Base-by-base conservation (phyloP, 2,329 filamentous ascomycete genomes). In the Penicillium hordei region DNA sequence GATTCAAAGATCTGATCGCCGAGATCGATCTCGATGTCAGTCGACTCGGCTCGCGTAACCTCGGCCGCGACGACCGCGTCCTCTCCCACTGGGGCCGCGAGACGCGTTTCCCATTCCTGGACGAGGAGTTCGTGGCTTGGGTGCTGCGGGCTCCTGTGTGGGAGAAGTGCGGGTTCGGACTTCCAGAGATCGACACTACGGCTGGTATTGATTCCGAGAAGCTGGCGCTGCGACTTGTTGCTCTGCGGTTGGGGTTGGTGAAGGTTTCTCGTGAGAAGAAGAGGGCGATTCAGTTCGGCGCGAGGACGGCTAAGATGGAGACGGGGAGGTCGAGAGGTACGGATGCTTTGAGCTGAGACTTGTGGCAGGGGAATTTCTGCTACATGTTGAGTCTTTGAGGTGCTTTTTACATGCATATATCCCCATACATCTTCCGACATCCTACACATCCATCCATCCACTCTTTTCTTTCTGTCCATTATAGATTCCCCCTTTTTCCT, bases 11-110 rank as follows among this genome's bases (percentile, higher is more conserved):
- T 0, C 82, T 99, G 1, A 77, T 93, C 5, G 84, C 90, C 1
- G 93, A 99, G 75, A 83, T 99, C 5, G 85, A 89, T 58, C 81
- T 97, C 3, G 94, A 99, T 60, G 88, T 97, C 38, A 81, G 85
- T 48, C 86, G 95, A 25, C 84, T 99, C 1, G 93, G 93, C 1
- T 91, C 94, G 75, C 86, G 94, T n/a, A 99, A 99, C 64, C 82
- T 99, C 8, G 95, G 94, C 4, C 87, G 94, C 10, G 94, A 99
- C 69, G 95, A 99, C 75, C 85, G 94, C 25, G 89, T 93, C 19
- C 91, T 97, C 74, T 88, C 91, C 2, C 85, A 96, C 69, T 97
- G 93, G 89, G 86, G 90, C 15, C 88, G 88, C 60, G 94, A 99
- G 75, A 89, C 89, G 33, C 85, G 94, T 36, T 97, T 95, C 70